phyloP scores from a whole-genome alignment of 257 asterid species.

The Jaltomata sinuosa region DNA sequence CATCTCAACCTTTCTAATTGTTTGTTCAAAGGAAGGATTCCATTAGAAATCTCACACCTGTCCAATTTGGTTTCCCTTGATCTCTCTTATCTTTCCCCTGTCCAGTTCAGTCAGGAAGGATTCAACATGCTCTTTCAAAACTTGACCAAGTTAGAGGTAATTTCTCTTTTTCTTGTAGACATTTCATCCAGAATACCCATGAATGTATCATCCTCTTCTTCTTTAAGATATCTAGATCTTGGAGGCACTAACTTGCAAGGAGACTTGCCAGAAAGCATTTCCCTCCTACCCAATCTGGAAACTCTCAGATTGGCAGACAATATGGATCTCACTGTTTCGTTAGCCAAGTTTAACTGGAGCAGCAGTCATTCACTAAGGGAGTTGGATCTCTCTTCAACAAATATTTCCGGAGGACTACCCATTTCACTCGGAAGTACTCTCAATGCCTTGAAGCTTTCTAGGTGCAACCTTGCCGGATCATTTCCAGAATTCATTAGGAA shows the following conservation, averaged over 20 bases:
- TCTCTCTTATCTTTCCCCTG: rapidly evolving
- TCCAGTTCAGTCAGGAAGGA: background rate
- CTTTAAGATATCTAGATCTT: background rate
- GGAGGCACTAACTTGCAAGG: rapidly evolving
- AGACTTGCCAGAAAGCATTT: background rate
- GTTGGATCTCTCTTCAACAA: background rate
- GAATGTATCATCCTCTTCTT: background rate
- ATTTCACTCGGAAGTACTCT: background rate
- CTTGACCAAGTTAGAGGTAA: background rate
- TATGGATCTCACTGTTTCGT: background rate
- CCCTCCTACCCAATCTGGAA: background rate
- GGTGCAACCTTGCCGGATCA: background rate
- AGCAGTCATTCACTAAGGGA: background rate
- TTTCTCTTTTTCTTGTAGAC: rapidly evolving
- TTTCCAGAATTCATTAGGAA: background rate
- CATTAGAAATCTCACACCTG: background rate
- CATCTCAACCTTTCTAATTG: background rate
- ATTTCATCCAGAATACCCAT: background rate
- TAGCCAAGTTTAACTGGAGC: background rate
- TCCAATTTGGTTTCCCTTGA: background rate
- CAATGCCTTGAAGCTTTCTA: background rate
- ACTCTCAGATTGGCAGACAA: rapidly evolving
- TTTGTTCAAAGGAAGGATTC: background rate
- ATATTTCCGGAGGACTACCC: background rate
- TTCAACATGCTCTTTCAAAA: background rate